Evolutionary conservation across 1,284 basidiomycete genomes (phyloP).

Genomic region (Cutaneotrichosporon mucoides): DNA sequence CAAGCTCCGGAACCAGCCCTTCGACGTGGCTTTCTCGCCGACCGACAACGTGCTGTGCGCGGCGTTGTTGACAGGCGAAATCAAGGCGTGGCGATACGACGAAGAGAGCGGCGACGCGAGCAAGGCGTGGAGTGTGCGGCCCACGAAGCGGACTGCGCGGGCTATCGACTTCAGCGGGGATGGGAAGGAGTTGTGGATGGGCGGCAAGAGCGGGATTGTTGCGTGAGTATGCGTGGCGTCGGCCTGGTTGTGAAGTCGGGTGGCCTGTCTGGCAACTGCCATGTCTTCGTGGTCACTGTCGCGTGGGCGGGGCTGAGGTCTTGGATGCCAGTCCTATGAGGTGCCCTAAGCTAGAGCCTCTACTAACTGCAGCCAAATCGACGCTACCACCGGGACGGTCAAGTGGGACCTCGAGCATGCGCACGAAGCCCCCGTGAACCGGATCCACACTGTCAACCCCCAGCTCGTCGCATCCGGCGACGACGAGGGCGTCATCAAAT

Average conservation of each 20-base stretch:
- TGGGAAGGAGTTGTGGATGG: conserved; percentile 66
- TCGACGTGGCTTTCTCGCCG: conserved; percentile 86
- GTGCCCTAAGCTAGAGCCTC: too few species aligned
- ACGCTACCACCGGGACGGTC: background rate
- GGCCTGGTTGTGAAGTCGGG: background rate
- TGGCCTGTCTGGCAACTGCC: too few species aligned
- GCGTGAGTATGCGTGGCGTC: conserved; percentile 57
- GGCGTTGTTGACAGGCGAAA: conserved; percentile 73
- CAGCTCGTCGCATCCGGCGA: conserved; percentile 79
- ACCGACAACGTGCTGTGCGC: conserved; percentile 64
- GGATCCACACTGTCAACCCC: conserved; percentile 65
- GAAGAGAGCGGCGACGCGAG: conserved; percentile 53
- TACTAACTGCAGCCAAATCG: background rate
- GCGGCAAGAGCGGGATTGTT: conserved; percentile 76
- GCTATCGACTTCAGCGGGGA: conserved; percentile 62
- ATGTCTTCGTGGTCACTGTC: too few species aligned
- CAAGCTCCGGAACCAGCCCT: conserved; percentile 59
- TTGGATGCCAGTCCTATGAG: too few species aligned
- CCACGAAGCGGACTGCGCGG: conserved; percentile 63
- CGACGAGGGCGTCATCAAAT: conserved; percentile 90
- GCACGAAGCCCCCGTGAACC: conserved; percentile 71
- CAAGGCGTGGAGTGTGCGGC: conserved; percentile 40
- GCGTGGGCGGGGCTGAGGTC: too few species aligned
- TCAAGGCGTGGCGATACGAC: conserved; percentile 71
- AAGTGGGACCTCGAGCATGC: background rate